Conservation (phyloP, 495 filamentous ascomycete species). For the Friedmanniomyces simplex region DNA sequence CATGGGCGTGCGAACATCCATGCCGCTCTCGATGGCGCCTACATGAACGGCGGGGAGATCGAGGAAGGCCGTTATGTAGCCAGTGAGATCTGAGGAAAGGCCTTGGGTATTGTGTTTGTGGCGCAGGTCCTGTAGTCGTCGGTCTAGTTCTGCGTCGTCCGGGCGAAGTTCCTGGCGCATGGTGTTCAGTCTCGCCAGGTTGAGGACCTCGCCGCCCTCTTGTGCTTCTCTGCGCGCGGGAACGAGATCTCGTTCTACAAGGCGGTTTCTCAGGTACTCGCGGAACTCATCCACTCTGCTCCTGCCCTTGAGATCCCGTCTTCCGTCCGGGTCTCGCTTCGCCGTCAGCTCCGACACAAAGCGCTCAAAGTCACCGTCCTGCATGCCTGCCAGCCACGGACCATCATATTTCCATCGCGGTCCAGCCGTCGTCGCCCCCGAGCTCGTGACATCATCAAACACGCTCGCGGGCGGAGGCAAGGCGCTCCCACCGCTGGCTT, state of each 20-base stretch:
- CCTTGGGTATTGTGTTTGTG: conserved; percentile 8
- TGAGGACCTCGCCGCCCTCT: conserved; percentile 12
- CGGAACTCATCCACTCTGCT: conserved; percentile 30
- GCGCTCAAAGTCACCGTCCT: conserved; percentile 55
- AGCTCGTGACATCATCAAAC: conserved; percentile 51
- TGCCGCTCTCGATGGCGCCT: neutral
- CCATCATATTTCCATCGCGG: conserved; percentile 63
- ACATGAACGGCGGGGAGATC: conserved; percentile 35
- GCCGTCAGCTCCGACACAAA: conserved; percentile 52
- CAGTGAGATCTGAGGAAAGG: conserved; percentile 33
- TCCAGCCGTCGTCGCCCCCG: conserved; percentile 19
- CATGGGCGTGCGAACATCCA: neutral
- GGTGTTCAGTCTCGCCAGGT: neutral
- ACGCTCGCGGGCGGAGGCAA: conserved; percentile 31
- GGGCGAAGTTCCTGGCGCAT: conserved; percentile 10
- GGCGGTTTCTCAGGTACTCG: conserved; percentile 41
- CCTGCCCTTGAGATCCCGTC: neutral
- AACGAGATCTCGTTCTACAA: conserved; percentile 23
- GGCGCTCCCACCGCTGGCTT: neutral
- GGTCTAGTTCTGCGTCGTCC: conserved; percentile 9
- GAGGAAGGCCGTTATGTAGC: conserved; percentile 44
- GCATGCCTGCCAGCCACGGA: conserved; percentile 72
- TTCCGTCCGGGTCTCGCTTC: conserved; percentile 30
- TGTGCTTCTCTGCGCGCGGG: conserved; percentile 12
- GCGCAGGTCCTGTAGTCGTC: conserved; percentile 15